Evolutionary conservation across 2,329 filamentous ascomycete genomes (phyloP).

Genomic region (Neopestalotiopsis sp.): DNA sequence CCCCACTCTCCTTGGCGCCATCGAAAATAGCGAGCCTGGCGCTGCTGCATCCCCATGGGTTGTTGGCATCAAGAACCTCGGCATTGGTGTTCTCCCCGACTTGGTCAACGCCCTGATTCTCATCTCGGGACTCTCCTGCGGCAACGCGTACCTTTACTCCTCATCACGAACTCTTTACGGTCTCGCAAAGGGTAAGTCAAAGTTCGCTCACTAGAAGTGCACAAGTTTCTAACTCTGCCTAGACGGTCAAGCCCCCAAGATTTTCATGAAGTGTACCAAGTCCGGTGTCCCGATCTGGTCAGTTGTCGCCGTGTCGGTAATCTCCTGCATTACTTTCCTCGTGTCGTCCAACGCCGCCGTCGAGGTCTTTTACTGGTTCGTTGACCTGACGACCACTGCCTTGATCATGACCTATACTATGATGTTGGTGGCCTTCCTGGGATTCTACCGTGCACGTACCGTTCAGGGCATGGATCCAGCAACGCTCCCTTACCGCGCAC

Average conservation of each 20-base stretch:
- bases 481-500: constrained; percentile 54
- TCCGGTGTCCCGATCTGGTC: constrained; percentile 50
- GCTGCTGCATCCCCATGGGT: constrained; percentile 58
- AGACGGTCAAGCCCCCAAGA: constrained; percentile 39
- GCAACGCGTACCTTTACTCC: constrained; percentile 28
- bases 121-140: constrained; percentile 30
- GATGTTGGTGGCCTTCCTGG: constrained; percentile 50
- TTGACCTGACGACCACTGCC: constrained; percentile 45
- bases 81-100: constrained; percentile 56
- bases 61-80: constrained; percentile 58
- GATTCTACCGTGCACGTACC: constrained; percentile 56
- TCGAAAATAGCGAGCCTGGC: constrained; percentile 52
- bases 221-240: constrained; percentile 7
- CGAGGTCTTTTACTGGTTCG: constrained; percentile 46
- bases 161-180: constrained; percentile 27
- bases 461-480: constrained; percentile 55
- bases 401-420: constrained; percentile 50
- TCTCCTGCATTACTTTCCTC: constrained; percentile 43
- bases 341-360: constrained; percentile 42
- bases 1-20: constrained; percentile 56
- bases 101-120: constrained; percentile 58
- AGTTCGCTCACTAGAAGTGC: neutral
- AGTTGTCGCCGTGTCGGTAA: constrained; percentile 37
- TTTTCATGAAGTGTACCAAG: constrained; percentile 45
- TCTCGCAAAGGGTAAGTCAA: constrained; percentile 30